A percentile compares a stretch with the other conserved stretches of the same genome.
Evolutionary conservation across 441 rosid genomes (phyloP).

Genomic region (Erodium moschatum): DNA sequence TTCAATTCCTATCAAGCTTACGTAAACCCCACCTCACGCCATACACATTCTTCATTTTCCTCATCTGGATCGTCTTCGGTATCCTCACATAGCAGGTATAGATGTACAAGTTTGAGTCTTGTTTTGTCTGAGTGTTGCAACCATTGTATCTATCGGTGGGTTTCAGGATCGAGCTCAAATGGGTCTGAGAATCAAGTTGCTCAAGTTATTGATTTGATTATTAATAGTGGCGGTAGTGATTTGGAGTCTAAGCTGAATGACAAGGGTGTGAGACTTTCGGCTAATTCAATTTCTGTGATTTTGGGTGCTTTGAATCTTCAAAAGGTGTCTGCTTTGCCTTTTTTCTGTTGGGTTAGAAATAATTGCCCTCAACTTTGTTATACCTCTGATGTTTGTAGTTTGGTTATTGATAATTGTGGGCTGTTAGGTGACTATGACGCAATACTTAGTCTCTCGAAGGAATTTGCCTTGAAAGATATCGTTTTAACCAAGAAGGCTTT

Average conservation of each 20-base stretch:
- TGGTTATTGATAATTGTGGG: constrained; percentile 47
- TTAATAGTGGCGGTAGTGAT: constrained; percentile 18
- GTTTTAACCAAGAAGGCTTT: constrained; percentile 36
- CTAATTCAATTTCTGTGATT: constrained; percentile 21
- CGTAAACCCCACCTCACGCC: constrained; percentile 7
- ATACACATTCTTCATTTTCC: constrained; percentile 10
- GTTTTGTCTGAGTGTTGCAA: constrained; percentile 1
- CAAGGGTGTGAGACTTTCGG: constrained; percentile 29
- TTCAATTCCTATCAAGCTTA: constrained; percentile 8
- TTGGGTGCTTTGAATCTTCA: constrained; percentile 29
- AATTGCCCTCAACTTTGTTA: constrained; percentile 25
- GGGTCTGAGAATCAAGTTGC: constrained; percentile 6
- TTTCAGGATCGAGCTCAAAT: constrained; percentile 8
- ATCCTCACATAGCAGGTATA: constrained; percentile 5
- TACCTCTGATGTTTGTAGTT: constrained; percentile 36
- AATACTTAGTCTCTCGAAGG: constrained; percentile 26
- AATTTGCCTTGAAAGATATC: constrained; percentile 22
- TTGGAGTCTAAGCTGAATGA: constrained; percentile 32
- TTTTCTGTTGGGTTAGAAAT: constrained; percentile 33
- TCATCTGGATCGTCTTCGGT: neutral
- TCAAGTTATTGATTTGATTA: constrained; percentile 27
- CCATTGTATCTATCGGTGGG: constrained; percentile 9
- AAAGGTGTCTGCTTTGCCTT: constrained; percentile 34
- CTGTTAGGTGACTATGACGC: constrained; percentile 29
- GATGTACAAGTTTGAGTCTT: constrained; percentile 16